phyloP scores from a whole-genome alignment of 495 filamentous ascomycete genomes.

The Lophiotrema nucula region DNA sequence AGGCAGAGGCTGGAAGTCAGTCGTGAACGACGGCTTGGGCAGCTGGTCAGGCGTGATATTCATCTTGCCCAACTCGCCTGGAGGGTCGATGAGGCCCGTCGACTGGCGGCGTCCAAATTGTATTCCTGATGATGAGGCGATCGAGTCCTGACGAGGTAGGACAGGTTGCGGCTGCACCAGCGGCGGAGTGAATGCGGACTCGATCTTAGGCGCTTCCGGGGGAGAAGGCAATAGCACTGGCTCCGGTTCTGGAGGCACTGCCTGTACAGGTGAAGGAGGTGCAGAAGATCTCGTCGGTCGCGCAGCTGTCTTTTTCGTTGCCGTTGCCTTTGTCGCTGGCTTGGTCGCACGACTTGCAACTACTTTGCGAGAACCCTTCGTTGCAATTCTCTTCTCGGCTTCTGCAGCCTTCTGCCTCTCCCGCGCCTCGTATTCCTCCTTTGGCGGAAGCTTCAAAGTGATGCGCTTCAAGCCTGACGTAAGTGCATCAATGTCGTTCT shows the following conservation, averaged over 20 bases:
- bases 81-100: slow-evolving; percentile 7
- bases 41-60: slow-evolving; percentile 26
- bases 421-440: slow-evolving; percentile 66
- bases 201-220: slow-evolving; percentile 13
- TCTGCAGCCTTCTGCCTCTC: slow-evolving; percentile 47
- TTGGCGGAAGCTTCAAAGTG: slow-evolving; percentile 69
- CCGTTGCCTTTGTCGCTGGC: slow-evolving; percentile 18
- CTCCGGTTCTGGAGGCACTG: not conserved
- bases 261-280: slow-evolving; percentile 9
- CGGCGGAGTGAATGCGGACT: slow-evolving; percentile 5
- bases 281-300: slow-evolving; percentile 5
- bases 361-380: slow-evolving; percentile 31
- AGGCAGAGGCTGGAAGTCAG: slow-evolving; percentile 7
- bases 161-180: slow-evolving; percentile 28
- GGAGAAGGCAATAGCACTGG: not conserved
- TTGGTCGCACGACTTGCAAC: slow-evolving; percentile 29
- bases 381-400: slow-evolving; percentile 25
- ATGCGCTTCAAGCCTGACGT: slow-evolving; percentile 67
- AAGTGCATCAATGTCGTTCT: slow-evolving; percentile 60
- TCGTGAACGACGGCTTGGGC: slow-evolving; percentile 25
- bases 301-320: slow-evolving; percentile 16
- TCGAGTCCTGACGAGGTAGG: too few species aligned
- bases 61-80: slow-evolving; percentile 22
- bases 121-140: too few species aligned
- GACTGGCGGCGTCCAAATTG: slow-evolving; percentile 1